These are phyloP conservation scores for Monosporozyma unispora DNA, from an alignment of 805 yeast species.

Conservation along the genomic window DNA sequence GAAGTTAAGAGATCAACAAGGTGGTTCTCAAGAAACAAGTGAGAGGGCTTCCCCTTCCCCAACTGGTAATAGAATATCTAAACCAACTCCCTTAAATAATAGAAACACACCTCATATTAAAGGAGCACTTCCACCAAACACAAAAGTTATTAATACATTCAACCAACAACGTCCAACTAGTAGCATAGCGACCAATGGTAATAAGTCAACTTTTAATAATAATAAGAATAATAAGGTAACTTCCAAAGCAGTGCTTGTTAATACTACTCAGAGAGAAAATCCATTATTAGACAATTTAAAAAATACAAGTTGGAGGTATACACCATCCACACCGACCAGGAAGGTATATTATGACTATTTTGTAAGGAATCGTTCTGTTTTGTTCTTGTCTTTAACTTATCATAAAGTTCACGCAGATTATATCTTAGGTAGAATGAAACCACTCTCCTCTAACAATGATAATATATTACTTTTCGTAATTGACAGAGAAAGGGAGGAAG, in stretches of 20 bases:
- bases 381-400: slow-evolving; percentile 61
- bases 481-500: not conserved
- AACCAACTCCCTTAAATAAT: not conserved
- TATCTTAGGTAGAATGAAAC: slow-evolving; percentile 46
- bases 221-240: not conserved
- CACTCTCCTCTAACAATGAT: slow-evolving; percentile 33
- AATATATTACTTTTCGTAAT: slow-evolving; percentile 55
- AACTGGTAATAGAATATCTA: not conserved
- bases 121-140: not conserved
- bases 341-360: slow-evolving; percentile 54
- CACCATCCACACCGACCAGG: slow-evolving; percentile 28
- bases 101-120: not conserved
- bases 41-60: slow-evolving; percentile 1
- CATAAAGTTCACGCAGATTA: slow-evolving; percentile 74
- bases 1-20: slow-evolving; percentile 41
- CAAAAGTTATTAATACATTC: slow-evolving; percentile 13
- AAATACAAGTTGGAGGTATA: slow-evolving; percentile 45
- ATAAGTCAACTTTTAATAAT: not conserved
- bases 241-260: slow-evolving; percentile 41
- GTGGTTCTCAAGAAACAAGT: slow-evolving; percentile 4
- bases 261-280: slow-evolving; percentile 62
- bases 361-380: slow-evolving; percentile 45
- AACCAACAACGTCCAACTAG: slow-evolving; percentile 12
- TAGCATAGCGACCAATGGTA: no score
- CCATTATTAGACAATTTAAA: slow-evolving; percentile 52